These are phyloP conservation scores for Antitrichia curtipendula DNA, from an alignment of 225 moss, liverwort and hornwort genomes.

Conservation along the genomic window DNA sequence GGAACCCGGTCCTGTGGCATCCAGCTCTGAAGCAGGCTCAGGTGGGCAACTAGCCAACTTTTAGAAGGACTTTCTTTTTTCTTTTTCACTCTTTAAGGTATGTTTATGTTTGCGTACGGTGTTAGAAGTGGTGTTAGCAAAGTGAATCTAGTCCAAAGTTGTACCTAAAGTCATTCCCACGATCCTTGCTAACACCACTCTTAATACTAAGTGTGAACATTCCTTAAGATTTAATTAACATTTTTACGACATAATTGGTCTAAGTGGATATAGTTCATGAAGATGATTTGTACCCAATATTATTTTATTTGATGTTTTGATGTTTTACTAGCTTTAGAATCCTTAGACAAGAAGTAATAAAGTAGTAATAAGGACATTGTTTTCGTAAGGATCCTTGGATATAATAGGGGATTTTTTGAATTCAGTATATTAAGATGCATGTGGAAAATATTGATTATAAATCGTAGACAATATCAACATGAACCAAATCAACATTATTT, in stretches of 20 bases:
- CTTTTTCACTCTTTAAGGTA: background rate
- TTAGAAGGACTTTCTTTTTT: background rate
- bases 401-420: background rate
- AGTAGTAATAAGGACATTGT: background rate
- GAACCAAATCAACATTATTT: background rate
- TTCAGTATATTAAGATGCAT: background rate
- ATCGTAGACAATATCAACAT: background rate
- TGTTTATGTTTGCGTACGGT: too few species aligned
- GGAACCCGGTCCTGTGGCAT: background rate
- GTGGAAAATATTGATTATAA: too few species aligned
- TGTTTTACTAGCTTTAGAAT: background rate
- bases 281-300: background rate
- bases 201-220: background rate
- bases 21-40: background rate
- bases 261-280: background rate
- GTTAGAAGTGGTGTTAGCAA: background rate
- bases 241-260: background rate
- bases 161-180: background rate
- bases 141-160: background rate
- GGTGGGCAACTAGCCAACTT: background rate
- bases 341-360: background rate
- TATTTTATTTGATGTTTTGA: background rate
- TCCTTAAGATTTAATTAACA: background rate
- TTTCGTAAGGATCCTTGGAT: background rate
- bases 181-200: background rate